These are phyloP conservation scores for Ruellia speciosa DNA, from an alignment of 305 asterid genomes.

Conservation along the genomic window DNA sequence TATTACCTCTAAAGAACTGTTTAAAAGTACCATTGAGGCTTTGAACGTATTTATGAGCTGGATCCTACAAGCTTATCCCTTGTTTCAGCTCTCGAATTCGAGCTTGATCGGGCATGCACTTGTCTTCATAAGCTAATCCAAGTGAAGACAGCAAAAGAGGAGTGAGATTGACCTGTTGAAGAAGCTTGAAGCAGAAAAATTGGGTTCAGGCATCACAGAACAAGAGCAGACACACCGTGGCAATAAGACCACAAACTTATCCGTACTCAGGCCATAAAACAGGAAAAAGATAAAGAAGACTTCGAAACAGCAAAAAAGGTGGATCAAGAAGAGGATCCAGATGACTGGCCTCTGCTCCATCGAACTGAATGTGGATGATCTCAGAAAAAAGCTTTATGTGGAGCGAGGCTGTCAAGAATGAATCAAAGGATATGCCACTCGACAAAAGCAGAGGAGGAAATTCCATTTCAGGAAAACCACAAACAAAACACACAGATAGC, in stretches of 20 bases:
- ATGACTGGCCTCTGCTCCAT: conserved; percentile 68
- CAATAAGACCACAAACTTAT: conserved; percentile 47
- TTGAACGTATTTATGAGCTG: conserved; percentile 39
- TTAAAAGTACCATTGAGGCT: conserved; percentile 51
- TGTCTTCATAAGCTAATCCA: conserved; percentile 46
- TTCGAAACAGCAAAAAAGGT: conserved; percentile 15
- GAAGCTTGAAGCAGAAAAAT: conserved; percentile 56
- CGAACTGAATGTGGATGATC: conserved; percentile 59
- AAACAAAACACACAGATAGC: neutral
- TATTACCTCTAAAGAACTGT: conserved; percentile 61
- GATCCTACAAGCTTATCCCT: conserved; percentile 49
- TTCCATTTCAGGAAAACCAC: conserved; percentile 28
- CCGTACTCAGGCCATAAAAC: conserved; percentile 34
- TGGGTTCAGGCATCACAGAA: conserved; percentile 53
- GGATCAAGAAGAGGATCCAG: conserved; percentile 29
- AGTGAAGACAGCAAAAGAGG: conserved; percentile 36
- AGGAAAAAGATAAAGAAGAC: conserved; percentile 21
- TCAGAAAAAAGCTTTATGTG: conserved; percentile 50
- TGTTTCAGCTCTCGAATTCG: conserved; percentile 58
- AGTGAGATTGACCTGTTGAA: conserved; percentile 41
- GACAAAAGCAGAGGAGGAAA: conserved; percentile 40
- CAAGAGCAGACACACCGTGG: conserved; percentile 53
- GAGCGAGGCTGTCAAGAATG: conserved; percentile 31
- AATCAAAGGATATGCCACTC: conserved; percentile 32
- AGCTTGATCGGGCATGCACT: conserved; percentile 52